These are phyloP conservation scores for Oenanthe sinensis DNA, from an alignment of 129 eudicot genomes.

Conservation along the genomic window DNA sequence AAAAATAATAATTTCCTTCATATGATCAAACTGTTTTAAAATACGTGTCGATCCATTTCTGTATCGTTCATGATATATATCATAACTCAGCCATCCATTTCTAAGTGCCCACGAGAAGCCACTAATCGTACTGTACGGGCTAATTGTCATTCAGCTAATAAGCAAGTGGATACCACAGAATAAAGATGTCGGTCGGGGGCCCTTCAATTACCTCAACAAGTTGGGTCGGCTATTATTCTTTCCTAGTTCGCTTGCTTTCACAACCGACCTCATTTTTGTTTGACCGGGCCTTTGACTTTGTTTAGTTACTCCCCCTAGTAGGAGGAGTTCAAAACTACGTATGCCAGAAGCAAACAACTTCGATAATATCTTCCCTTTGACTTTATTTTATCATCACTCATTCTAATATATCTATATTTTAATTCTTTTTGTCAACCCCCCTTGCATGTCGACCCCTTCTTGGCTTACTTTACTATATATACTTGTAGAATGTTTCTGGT, in stretches of 20 bases:
- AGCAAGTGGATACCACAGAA: no score
- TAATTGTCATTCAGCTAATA: no score
- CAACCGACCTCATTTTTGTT: background rate
- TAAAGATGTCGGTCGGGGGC: background rate
- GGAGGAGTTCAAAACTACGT: background rate
- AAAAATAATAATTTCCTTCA: no score
- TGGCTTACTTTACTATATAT: background rate
- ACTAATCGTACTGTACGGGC: no score
- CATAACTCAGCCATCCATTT: no score
- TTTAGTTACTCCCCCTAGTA: background rate
- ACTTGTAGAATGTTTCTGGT: background rate
- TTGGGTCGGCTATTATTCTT: background rate
- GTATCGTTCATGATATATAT: no score
- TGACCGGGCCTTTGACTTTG: background rate
- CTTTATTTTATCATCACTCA: background rate
- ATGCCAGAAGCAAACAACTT: background rate
- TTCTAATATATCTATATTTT: background rate
- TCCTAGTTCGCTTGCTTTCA: background rate
- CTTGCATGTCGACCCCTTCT: background rate
- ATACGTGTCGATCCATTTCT: no score
- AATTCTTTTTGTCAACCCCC: background rate
- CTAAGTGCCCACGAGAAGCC: no score
- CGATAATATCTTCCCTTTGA: background rate
- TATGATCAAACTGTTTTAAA: no score
- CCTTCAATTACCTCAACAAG: background rate